Evolutionary conservation across 257 asterid species (phyloP).

Genomic region (Striga asiatica): DNA sequence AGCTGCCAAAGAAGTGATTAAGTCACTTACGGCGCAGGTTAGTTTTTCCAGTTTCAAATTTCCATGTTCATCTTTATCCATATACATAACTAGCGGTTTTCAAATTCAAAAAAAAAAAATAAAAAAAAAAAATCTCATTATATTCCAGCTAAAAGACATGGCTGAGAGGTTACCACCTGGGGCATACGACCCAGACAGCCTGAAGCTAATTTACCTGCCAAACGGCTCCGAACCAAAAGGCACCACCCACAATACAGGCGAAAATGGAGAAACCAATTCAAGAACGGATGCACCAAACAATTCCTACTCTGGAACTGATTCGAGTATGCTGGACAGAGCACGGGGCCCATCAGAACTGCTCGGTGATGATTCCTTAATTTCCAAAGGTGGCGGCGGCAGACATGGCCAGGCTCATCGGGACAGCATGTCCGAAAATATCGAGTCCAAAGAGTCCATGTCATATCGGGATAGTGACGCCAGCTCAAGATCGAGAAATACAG

Average conservation of each 20-base stretch:
- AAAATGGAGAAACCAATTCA: slow-evolving; percentile 42
- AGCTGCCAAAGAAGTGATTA: slow-evolving; percentile 95
- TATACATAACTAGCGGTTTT: no score
- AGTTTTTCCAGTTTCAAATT: slow-evolving; percentile 8
- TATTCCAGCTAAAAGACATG: slow-evolving; percentile 80
- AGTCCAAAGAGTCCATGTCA: slow-evolving; percentile 27
- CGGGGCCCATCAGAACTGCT: slow-evolving; percentile 21
- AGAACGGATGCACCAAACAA: slow-evolving; percentile 29
- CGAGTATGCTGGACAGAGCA: slow-evolving; percentile 25
- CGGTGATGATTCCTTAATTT: slow-evolving; percentile 15
- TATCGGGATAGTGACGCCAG: slow-evolving; percentile 37
- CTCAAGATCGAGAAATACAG: slow-evolving; percentile 36
- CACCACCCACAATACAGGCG: background rate
- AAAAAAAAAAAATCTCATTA: slow-evolving; percentile 10
- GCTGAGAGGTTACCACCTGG: slow-evolving; percentile 90
- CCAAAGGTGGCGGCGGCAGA: slow-evolving; percentile 42
- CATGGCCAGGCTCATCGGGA: slow-evolving; percentile 31
- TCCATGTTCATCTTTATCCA: background rate
- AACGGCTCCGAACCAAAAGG: slow-evolving; percentile 44
- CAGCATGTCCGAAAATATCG: slow-evolving; percentile 38
- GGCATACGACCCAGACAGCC: slow-evolving; percentile 54
- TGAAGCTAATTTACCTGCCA: slow-evolving; percentile 50
- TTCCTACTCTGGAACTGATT: slow-evolving; percentile 30
- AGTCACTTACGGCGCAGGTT: slow-evolving; percentile 89
- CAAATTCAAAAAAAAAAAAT: no score